Evolutionary conservation across 331 rosid species (phyloP).

Genomic region (Pyrus hybrid): DNA sequence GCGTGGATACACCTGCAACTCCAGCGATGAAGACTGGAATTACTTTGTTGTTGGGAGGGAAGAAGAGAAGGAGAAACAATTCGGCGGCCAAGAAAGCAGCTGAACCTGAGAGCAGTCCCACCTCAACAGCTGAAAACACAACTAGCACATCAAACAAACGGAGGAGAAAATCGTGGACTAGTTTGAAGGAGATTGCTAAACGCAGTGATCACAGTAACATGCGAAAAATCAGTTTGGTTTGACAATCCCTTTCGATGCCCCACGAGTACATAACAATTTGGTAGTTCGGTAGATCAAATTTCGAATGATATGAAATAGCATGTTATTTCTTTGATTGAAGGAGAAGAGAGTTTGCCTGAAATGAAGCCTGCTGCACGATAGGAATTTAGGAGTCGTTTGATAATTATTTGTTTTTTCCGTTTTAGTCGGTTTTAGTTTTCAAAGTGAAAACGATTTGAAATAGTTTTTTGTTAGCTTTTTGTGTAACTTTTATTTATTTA

Average conservation of each 20-base stretch:
- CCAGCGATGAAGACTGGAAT: conserved; percentile 12
- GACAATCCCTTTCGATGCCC: conserved; percentile 35
- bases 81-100: conserved; percentile 23
- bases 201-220: conserved; percentile 15
- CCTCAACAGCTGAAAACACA: conserved; percentile 17
- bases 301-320: background rate
- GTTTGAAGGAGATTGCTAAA: conserved; percentile 59
- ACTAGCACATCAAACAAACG: conserved; percentile 31
- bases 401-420: too few relatives aligned
- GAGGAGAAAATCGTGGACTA: conserved; percentile 56
- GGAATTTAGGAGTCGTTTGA: too few relatives aligned
- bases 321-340: background rate
- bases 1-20: conserved; percentile 10
- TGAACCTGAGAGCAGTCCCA: conserved; percentile 19
- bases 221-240: conserved; percentile 9
- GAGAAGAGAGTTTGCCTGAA: too few relatives aligned
- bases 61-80: conserved; percentile 37
- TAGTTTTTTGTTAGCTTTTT: too few relatives aligned
- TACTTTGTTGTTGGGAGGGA: conserved; percentile 24
- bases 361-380: too few relatives aligned
- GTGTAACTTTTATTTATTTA: too few relatives aligned
- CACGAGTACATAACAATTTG: background rate
- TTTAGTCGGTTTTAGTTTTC: too few relatives aligned
- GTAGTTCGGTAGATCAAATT: background rate
- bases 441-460: too few relatives aligned